Evolutionary conservation across 441 rosid genomes (phyloP).

Genomic region (Dalechampia spathulata): DNA sequence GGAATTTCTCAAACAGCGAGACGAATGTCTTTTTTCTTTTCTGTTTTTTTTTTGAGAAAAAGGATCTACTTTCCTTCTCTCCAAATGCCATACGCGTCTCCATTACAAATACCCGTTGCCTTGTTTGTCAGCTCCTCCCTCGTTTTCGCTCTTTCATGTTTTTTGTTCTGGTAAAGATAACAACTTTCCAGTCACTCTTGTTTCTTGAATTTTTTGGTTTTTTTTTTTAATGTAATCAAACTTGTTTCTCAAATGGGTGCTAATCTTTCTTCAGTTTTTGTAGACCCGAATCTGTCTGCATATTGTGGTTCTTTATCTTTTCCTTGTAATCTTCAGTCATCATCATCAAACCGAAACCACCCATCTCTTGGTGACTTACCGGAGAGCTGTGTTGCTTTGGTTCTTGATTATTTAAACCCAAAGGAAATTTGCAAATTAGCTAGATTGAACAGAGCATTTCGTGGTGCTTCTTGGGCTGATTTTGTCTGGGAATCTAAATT

Average conservation of each 20-base stretch:
- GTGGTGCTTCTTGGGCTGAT: slow-evolving; percentile 78
- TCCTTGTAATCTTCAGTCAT: slow-evolving; percentile 6
- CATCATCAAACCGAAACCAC: background rate
- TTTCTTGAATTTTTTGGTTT: background rate
- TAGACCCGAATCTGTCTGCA: slow-evolving; percentile 14
- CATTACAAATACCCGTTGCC: slow-evolving; percentile 10
- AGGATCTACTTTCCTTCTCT: background rate
- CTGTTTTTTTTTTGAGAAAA: too few species aligned
- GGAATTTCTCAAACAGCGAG: too few species aligned
- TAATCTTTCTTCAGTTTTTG: slow-evolving; percentile 36
- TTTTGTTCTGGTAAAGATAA: background rate
- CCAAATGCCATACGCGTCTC: slow-evolving; percentile 17
- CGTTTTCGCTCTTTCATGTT: background rate
- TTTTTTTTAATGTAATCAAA: background rate
- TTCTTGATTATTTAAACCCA: slow-evolving; percentile 59
- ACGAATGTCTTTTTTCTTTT: background rate
- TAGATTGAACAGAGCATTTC: slow-evolving; percentile 50
- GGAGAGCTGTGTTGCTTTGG: slow-evolving; percentile 70
- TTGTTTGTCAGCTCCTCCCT: background rate
- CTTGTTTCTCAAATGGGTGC: slow-evolving; percentile 51
- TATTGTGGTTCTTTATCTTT: slow-evolving; percentile 7
- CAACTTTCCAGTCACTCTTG: background rate
- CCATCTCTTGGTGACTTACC: slow-evolving; percentile 70
- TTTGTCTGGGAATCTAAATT: slow-evolving; percentile 78
- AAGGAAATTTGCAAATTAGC: slow-evolving; percentile 55